Evolutionary conservation across 805 yeast species (phyloP).

Genomic region (Starmerella kuoi): DNA sequence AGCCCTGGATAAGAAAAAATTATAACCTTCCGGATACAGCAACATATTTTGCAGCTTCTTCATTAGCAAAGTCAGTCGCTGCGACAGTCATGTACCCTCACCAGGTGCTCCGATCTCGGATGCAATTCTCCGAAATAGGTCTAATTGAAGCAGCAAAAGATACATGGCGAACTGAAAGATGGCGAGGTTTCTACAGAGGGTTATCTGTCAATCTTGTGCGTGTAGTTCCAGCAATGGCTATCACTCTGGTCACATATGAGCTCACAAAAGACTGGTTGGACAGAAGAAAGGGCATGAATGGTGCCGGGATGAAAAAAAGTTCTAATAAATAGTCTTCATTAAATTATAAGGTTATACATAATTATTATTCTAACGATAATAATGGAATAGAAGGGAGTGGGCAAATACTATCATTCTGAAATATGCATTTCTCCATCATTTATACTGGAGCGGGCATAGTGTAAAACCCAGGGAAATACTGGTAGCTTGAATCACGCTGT

Average conservation of each 20-base stretch:
- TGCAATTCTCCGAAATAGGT: constrained; percentile 38
- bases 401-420: too few species aligned
- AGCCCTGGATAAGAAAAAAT: constrained; percentile 28
- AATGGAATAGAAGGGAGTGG: too few species aligned
- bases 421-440: too few species aligned
- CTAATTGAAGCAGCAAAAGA: constrained; percentile 29
- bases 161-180: constrained; percentile 42
- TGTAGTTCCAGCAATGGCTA: constrained; percentile 85
- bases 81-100: constrained; percentile 66
- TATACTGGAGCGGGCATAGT: too few species aligned
- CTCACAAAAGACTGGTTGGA: constrained; percentile 14
- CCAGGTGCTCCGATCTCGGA: constrained; percentile 65
- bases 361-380: too few species aligned
- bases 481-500: too few species aligned
- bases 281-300: not conserved
- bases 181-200: constrained; percentile 71
- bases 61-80: constrained; percentile 55
- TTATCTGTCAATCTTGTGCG: constrained; percentile 62
- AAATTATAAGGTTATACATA: too few species aligned
- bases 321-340: too few species aligned
- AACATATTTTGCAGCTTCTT: constrained; percentile 54
- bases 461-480: too few species aligned
- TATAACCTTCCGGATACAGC: constrained; percentile 16
- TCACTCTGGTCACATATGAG: constrained; percentile 81
- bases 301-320: too few species aligned